Base-by-base conservation (phyloP, 192 early-diverging fungal genomes). In the Coemansia sp. region DNA sequence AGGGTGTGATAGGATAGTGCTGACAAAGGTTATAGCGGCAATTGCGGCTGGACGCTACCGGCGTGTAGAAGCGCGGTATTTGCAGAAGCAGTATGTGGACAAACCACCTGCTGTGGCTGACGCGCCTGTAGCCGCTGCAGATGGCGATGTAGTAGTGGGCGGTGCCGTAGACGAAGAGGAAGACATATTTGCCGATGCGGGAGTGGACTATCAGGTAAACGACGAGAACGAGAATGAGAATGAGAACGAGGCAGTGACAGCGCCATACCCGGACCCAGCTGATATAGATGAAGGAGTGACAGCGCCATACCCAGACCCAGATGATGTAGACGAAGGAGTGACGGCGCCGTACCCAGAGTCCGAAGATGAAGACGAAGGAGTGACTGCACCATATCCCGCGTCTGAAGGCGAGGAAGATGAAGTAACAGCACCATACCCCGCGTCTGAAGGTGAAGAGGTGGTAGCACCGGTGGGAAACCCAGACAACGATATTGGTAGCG, bases 171-270 rank as follows among this genome's bases (percentile, higher is more conserved):
- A 69, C 26, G 73, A 84, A 32, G 87, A 89, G 37, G 90, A 92
- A 21, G 85, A 94, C 76, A 97, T 97, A 30, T 97, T 97, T 88
- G 91, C 87, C 7, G 94, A 93, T 62, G 94, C 82, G 6, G 95
- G 94, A 1, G 69, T 87, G 4, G 91, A 94, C 44, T 96, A 96
- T 67, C 66, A 75, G 14, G 72, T 94, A 1, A 50, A 58, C 6
- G 44, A 33, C 17, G 23, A 26, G 23, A 26, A 26, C 23, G 23
- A 26, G 23, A 26, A 26, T 26, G 32, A 49, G 33, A 26, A 14
- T 6, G 9, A 26, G 6, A 8, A 5, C n/a, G 65, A 62, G 23
- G 64, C 23, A 2, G 42, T 40, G 46, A 7, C 33, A 39, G 47
- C 23, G 6, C 69, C 67, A 2, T 59, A 62, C 14, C 32, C 42